A percentile compares a stretch with the other conserved stretches of the same genome.
Conservation (phyloP, 495 filamentous ascomycete species). For the Penicillium alfredii region DNA sequence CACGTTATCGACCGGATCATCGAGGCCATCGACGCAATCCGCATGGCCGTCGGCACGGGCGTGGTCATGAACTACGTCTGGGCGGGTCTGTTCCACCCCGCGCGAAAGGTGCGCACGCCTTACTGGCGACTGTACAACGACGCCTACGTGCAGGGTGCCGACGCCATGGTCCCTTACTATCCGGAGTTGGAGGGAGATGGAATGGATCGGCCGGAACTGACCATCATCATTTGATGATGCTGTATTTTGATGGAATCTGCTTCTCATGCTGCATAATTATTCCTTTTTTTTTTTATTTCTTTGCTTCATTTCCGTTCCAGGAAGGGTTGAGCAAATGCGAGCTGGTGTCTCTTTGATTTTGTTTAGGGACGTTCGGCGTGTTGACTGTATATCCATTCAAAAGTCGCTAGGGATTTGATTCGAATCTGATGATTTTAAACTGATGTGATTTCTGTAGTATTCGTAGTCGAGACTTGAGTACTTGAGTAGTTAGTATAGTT, state of each 20-base stretch:
- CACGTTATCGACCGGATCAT: slow-evolving; percentile 98
- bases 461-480: no score
- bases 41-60: slow-evolving; percentile 88
- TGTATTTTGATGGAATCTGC: slow-evolving; percentile 14
- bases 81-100: slow-evolving; percentile 95
- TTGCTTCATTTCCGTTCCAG: slow-evolving; percentile 1
- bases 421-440: no score
- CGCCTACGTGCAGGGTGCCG: slow-evolving; percentile 89
- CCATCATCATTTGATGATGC: slow-evolving; percentile 63
- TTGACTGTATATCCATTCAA: slow-evolving; percentile 24
- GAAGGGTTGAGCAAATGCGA: slow-evolving; percentile 14
- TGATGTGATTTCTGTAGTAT: no score
- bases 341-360: slow-evolving; percentile 16
- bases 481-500: no score
- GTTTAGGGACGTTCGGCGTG: slow-evolving; percentile 23
- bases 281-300: no score
- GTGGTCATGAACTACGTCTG: slow-evolving; percentile 94
- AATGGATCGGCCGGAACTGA: slow-evolving; percentile 68
- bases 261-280: slow-evolving; percentile 10
- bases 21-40: slow-evolving; percentile 93
- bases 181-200: slow-evolving; percentile 73
- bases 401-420: slow-evolving; percentile 15
- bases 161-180: slow-evolving; percentile 95
- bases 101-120: slow-evolving; percentile 83
- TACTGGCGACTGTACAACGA: slow-evolving; percentile 97